Base-by-base conservation (phyloP, 2,329 filamentous ascomycete genomes). In the Neofusicoccum parvum region DNA sequence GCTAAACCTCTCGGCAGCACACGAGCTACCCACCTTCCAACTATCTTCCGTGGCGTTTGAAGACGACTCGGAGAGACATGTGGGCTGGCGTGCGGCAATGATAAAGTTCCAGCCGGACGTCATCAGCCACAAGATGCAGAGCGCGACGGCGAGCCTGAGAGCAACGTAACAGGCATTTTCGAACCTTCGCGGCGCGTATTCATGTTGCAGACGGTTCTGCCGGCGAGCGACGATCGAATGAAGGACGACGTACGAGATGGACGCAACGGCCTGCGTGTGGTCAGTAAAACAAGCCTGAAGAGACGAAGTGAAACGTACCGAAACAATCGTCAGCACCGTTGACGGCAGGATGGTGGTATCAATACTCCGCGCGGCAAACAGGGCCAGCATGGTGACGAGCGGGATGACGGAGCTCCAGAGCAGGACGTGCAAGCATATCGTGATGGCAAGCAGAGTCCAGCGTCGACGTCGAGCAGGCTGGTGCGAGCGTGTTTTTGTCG, bases 21-120 rank as follows among this genome's bases (percentile, higher is more conserved):
- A 79, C 6, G 72, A 71, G n/a, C 67, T 64, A 5, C 76, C 77
- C 32, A 68, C 68, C 53, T 76, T 72, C 76, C 76, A 79, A 65
- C 37, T 71, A 69, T 9, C 43, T 20, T 23, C 11, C 10, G 2
- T 14, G 34, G 9, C 12, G 3, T 17, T 23, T 2, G 67, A 69
- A 6, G 68, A 50, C n/a, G 62, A 70, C 12, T 66, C 64, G 27
- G 70, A 65, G 17, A 75, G 64, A 62, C 78, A 79, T 5, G 72
- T 39, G 6, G 77, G 77, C 62, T 73, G 72, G n/a, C 77, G 70
- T 14, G 76, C 75, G 3, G 77, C 74, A 12, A 75, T 68, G 46
- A 80, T 78, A 67, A 79, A 72, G 67, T 78, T 75, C 77, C 78
- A 79, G 6, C 77, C 77, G 2, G 70, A 70, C 3, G 76, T 76